Evolutionary conservation across 2,329 filamentous ascomycete genomes (phyloP).

Genomic region (Xylariaceae sp.): DNA sequence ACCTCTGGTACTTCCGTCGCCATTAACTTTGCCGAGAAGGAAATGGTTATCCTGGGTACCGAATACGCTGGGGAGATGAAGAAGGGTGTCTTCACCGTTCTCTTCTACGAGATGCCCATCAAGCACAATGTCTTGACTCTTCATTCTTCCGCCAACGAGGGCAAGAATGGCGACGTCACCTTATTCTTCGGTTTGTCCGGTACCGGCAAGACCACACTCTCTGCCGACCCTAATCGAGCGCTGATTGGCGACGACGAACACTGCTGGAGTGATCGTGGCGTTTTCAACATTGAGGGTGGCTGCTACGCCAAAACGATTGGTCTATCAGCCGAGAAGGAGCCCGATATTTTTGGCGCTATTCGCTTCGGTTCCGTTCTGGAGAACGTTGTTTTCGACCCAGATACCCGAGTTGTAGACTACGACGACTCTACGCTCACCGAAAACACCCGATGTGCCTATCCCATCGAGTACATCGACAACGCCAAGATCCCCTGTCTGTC

Average conservation of each 20-base stretch:
- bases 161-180: slow-evolving; percentile 88
- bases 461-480: slow-evolving; percentile 98
- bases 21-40: slow-evolving; percentile 99
- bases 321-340: slow-evolving; percentile 96
- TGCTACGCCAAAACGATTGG: slow-evolving; percentile 99
- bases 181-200: slow-evolving; percentile 99
- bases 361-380: slow-evolving; percentile 95
- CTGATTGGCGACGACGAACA: slow-evolving; percentile 99
- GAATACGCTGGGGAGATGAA: slow-evolving; percentile 98
- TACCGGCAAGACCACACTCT: slow-evolving; percentile 97
- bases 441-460: slow-evolving; percentile 97
- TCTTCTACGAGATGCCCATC: slow-evolving; percentile 99
- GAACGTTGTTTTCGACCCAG: slow-evolving; percentile 96
- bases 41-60: slow-evolving; percentile 99
- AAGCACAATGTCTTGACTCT: slow-evolving; percentile 99
- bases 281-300: slow-evolving; percentile 99
- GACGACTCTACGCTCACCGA: slow-evolving; percentile 93
- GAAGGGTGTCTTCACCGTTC: slow-evolving; percentile 97
- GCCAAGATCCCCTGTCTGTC: slow-evolving; percentile 97
- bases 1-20: slow-evolving; percentile 96
- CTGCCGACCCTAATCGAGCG: slow-evolving; percentile 91
- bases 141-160: slow-evolving; percentile 98
- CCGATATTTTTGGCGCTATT: slow-evolving; percentile 95
- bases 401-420: slow-evolving; percentile 88
- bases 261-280: slow-evolving; percentile 94